These are phyloP conservation scores for Mycena leptocephala DNA, from an alignment of 768 basidiomycete species.

Conservation along the genomic window DNA sequence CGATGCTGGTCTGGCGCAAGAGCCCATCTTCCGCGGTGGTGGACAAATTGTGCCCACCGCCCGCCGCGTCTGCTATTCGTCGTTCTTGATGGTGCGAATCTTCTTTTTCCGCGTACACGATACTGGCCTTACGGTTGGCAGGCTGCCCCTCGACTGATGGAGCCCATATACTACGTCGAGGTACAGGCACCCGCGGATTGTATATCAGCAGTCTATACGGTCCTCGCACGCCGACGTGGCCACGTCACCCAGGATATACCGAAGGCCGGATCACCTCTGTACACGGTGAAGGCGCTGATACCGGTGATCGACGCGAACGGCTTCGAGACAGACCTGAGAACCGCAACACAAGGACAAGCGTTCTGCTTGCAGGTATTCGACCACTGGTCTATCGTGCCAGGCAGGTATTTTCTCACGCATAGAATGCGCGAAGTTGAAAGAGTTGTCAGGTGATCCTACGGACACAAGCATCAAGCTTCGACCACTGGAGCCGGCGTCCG, in stretches of 20 bases:
- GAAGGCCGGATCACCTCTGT: conserved; percentile 97
- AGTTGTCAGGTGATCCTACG: conserved; percentile 89
- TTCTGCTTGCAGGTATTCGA: conserved; percentile 98
- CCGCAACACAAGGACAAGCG: conserved; percentile 99
- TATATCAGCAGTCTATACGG: conserved; percentile 98
- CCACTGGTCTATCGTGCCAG: conserved; percentile 99
- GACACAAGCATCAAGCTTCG: conserved; percentile 97
- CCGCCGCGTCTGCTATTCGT: conserved; percentile 98
- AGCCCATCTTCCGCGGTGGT: conserved; percentile 98
- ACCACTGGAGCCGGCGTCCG: conserved; percentile 97
- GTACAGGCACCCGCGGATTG: conserved; percentile 99
- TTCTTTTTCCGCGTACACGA: conserved; percentile 16
- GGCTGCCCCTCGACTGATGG: conserved; percentile 96
- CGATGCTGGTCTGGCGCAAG: conserved; percentile 93
- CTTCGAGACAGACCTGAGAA: conserved; percentile 97
- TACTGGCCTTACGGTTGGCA: conserved; percentile 46
- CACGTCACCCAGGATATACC: conserved; percentile 99
- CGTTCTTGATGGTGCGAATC: conserved; percentile 92
- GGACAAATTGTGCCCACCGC: conserved; percentile 99
- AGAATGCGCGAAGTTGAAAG: conserved; percentile 25
- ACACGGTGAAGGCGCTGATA: conserved; percentile 98
- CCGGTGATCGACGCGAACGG: conserved; percentile 99
- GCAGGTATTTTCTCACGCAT: conserved; percentile 62
- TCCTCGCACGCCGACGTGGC: conserved; percentile 98
- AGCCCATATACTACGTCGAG: conserved; percentile 98